A percentile compares a stretch with the other conserved stretches of the same genome.
These are phyloP conservation scores for Avena sativa DNA, from an alignment of 176 grass and related monocot genomes.

Conservation along the genomic window DNA sequence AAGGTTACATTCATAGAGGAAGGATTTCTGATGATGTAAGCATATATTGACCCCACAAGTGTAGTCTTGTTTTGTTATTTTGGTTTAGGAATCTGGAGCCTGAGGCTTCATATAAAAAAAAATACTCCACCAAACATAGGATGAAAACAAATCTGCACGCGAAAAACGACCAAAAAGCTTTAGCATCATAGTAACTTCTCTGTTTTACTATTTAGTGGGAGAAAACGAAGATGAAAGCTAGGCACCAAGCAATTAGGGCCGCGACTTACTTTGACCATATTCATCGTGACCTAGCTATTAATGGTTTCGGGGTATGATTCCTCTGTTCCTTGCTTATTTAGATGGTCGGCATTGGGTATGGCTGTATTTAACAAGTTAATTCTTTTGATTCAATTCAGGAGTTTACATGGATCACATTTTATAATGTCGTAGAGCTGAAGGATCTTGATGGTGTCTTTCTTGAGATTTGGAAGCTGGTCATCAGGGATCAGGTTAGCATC, in stretches of 20 bases:
- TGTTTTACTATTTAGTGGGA: not conserved
- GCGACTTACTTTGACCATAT: not conserved
- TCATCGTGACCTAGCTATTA: not conserved
- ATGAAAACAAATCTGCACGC: not conserved
- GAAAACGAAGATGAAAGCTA: not conserved
- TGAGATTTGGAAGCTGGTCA: slow-evolving; percentile 23
- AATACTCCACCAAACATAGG: not conserved
- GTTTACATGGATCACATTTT: not conserved
- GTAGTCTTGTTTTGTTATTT: too few species aligned
- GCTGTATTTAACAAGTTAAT: not conserved
- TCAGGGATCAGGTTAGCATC: slow-evolving; percentile 22
- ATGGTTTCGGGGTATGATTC: not conserved
- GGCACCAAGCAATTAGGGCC: slow-evolving; percentile 1
- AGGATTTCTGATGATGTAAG: not conserved
- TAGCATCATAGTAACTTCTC: not conserved
- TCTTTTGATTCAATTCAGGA: slow-evolving; percentile 1
- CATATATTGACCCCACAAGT: not conserved
- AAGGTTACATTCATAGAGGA: not conserved
- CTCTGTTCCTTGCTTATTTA: not conserved
- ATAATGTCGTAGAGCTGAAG: not conserved
- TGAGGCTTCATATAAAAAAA: not conserved
- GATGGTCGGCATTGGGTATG: not conserved
- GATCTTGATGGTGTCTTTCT: slow-evolving; percentile 27
- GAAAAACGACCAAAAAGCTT: too few species aligned
- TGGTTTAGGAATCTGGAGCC: too few species aligned